A percentile compares a stretch with the other conserved stretches of the same genome.
Evolutionary conservation across 345 rosid species (phyloP).

Genomic region (Iberis pinnata): DNA sequence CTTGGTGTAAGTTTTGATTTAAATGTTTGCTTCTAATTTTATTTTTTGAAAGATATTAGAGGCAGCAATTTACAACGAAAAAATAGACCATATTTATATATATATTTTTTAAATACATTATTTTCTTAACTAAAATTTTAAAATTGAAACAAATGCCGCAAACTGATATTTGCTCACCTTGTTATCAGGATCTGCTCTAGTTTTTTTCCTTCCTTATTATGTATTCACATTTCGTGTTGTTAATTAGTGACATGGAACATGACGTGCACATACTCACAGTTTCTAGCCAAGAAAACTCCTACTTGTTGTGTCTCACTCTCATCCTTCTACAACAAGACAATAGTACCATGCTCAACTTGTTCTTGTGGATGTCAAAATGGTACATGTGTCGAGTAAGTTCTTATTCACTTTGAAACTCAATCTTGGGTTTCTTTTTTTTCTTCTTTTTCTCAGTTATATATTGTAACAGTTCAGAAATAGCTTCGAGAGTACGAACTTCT

Average conservation of each 20-base stretch:
- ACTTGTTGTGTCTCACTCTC: constrained; percentile 90
- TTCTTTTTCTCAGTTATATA: constrained; percentile 19
- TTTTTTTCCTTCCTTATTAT: too few relatives aligned
- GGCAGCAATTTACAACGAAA: too few relatives aligned
- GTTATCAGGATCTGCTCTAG: too few relatives aligned
- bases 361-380: constrained; percentile 76
- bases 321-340: constrained; percentile 71
- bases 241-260: constrained; percentile 85
- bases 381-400: constrained; percentile 57
- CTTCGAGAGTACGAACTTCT: too few relatives aligned
- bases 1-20: constrained; percentile 56
- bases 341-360: constrained; percentile 75
- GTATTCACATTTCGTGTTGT: background rate
- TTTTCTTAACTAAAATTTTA: background rate
- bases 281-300: constrained; percentile 72
- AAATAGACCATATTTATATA: too few relatives aligned
- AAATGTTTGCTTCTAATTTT: too few relatives aligned
- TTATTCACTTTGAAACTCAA: background rate
- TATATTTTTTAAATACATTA: too few relatives aligned
- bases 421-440: too few relatives aligned
- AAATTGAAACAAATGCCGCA: background rate
- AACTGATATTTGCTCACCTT: too few relatives aligned
- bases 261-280: constrained; percentile 89
- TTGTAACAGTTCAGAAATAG: too few relatives aligned
- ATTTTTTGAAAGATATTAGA: too few relatives aligned